Conservation (phyloP, 371 early-diverging fungal genomes). For the Actinomucor elegans region DNA sequence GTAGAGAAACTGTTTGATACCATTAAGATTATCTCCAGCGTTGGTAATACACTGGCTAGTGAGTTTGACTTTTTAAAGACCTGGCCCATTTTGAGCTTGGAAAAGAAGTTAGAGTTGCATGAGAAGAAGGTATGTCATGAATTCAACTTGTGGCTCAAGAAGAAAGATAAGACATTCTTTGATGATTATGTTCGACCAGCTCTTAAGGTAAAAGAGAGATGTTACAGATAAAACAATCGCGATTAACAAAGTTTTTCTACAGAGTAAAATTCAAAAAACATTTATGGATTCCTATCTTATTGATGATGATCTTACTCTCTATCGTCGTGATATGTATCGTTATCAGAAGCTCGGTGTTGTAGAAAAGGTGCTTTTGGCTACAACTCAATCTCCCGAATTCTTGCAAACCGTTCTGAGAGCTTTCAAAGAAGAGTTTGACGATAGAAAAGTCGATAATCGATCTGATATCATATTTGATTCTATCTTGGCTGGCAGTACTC, state of each 20-base stretch:
- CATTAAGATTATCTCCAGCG: conserved; percentile 7
- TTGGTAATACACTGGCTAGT: not conserved
- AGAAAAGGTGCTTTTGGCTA: conserved; percentile 54
- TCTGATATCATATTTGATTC: conserved; percentile 16
- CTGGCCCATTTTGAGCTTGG: conserved; percentile 20
- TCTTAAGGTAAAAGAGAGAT: conserved; percentile 38
- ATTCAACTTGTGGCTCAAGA: conserved; percentile 57
- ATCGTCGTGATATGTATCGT: conserved; percentile 25
- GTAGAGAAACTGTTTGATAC: conserved; percentile 36
- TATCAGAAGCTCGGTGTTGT: conserved; percentile 31
- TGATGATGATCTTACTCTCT: conserved; percentile 38
- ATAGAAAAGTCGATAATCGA: not conserved
- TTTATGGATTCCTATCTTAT: conserved; percentile 56
- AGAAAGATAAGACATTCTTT: conserved; percentile 50
- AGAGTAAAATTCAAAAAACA: conserved; percentile 51
- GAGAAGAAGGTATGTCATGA: conserved; percentile 50
- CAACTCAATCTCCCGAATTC: conserved; percentile 25
- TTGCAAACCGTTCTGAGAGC: conserved; percentile 26
- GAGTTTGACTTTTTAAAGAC: conserved; percentile 24
- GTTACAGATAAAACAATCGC: not conserved
- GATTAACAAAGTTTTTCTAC: conserved; percentile 2
- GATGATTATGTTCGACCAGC: conserved; percentile 38
- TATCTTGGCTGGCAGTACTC: conserved; percentile 5
- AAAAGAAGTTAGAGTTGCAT: conserved; percentile 28
- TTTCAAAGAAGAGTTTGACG: conserved; percentile 31